A percentile compares a stretch with the other conserved stretches of the same genome.
Evolutionary conservation across 106 monocot genomes (phyloP).

Genomic region (Narthecium ossifragum): DNA sequence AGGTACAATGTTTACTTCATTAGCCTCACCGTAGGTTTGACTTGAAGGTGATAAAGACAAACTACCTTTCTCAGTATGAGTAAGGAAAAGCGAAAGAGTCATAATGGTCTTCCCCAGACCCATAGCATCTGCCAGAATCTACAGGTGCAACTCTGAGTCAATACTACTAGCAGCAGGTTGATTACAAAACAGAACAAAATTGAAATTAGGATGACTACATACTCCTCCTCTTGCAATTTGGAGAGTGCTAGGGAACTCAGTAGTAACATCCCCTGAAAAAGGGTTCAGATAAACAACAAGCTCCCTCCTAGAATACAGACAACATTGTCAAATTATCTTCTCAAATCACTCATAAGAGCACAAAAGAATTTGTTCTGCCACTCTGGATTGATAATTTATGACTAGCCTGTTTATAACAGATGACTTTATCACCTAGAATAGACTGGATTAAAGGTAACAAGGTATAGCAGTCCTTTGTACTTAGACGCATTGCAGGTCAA

Average conservation of each 20-base stretch:
- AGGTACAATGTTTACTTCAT: constrained; percentile 5
- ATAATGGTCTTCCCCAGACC: constrained; percentile 97
- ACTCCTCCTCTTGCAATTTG: constrained; percentile 95
- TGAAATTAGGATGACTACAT: constrained; percentile 12
- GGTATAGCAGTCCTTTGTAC: too few species aligned
- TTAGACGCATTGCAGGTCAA: too few species aligned
- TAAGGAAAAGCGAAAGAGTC: constrained; percentile 85
- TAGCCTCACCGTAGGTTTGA: constrained; percentile 21
- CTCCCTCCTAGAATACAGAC: constrained; percentile 42
- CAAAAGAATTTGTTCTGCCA: not conserved
- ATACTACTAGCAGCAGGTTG: not conserved
- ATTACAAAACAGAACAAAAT: not conserved
- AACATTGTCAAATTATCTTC: not conserved
- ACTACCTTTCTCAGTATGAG: constrained; percentile 44
- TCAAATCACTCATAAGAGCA: not conserved
- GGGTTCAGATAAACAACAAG: constrained; percentile 72
- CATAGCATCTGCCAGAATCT: constrained; percentile 99
- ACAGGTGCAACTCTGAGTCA: constrained; percentile 10
- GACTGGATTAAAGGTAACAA: too few species aligned
- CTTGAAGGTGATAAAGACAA: constrained; percentile 18
- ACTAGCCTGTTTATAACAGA: too few species aligned
- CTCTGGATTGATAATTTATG: too few species aligned
- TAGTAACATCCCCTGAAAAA: constrained; percentile 88
- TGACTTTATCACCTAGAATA: too few species aligned
- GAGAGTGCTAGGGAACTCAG: constrained; percentile 75